Evolutionary conservation across 805 yeast genomes (phyloP).

Genomic region (Hanseniaspora meyeri): DNA sequence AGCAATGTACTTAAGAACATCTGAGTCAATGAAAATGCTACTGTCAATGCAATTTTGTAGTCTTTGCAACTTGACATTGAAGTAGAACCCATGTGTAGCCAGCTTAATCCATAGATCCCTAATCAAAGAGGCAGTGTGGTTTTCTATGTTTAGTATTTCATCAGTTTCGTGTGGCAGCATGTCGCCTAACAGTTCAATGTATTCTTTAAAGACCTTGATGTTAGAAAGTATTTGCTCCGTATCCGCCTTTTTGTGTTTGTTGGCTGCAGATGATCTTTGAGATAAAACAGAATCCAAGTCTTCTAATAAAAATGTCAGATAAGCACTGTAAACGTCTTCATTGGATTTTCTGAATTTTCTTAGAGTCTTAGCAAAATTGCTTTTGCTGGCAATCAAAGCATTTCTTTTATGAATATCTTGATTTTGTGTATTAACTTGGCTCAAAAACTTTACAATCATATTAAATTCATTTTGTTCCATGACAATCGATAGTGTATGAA

Average conservation of each 20-base stretch:
- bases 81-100: constrained; percentile 80
- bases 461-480: constrained; percentile 57
- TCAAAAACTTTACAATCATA: constrained; percentile 46
- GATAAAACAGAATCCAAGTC: constrained; percentile 51
- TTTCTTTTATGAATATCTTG: constrained; percentile 35
- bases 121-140: constrained; percentile 32
- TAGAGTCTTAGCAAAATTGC: constrained; percentile 24
- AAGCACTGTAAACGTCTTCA: constrained; percentile 41
- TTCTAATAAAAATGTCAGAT: constrained; percentile 53
- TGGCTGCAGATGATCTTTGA: not conserved
- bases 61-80: constrained; percentile 37
- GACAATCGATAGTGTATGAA: constrained; percentile 48
- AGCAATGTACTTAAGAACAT: constrained; percentile 58
- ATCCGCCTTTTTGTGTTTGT: not conserved
- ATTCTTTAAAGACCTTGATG: constrained; percentile 20
- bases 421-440: constrained; percentile 38
- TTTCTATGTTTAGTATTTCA: constrained; percentile 7
- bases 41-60: constrained; percentile 1
- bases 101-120: constrained; percentile 90
- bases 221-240: not conserved
- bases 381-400: constrained; percentile 25
- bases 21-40: constrained; percentile 14
- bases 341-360: constrained; percentile 21
- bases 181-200: constrained; percentile 62
- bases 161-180: constrained; percentile 50